Evolutionary conservation across 75 land plant genomes (phyloP).

Genomic region (Azolla pinnata): DNA sequence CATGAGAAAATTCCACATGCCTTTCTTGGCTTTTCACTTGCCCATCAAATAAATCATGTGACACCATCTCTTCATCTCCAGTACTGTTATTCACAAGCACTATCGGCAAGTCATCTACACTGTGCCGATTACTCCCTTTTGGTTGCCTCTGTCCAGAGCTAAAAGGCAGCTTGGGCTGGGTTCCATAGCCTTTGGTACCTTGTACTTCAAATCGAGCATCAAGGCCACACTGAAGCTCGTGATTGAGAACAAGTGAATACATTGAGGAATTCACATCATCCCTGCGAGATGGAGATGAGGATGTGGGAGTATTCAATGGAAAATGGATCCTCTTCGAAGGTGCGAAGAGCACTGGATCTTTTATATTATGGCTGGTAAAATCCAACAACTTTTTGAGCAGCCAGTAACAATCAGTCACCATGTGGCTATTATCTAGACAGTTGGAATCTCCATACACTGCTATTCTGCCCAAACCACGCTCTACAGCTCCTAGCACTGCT

Average conservation of each 20-base stretch:
- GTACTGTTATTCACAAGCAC: background rate
- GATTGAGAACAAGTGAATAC: conserved; percentile 67
- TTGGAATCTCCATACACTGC: conserved; percentile 97
- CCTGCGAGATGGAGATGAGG: conserved; percentile 58
- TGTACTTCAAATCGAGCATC: conserved; percentile 84
- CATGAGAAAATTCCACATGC: background rate
- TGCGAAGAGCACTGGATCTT: conserved; percentile 79
- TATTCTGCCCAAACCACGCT: conserved; percentile 56
- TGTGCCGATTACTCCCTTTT: conserved; percentile 7
- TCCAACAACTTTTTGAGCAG: conserved; percentile 72
- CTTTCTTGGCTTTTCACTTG: background rate
- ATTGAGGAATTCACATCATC: conserved; percentile 76
- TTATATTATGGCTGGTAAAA: conserved; percentile 47
- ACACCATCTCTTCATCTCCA: background rate
- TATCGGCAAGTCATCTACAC: background rate
- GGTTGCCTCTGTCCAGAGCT: conserved; percentile 14
- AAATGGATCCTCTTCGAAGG: conserved; percentile 32
- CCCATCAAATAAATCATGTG: background rate
- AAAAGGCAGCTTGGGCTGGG: conserved; percentile 26
- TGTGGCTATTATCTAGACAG: conserved; percentile 95
- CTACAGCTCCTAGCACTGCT: conserved; percentile 73
- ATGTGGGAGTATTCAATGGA: conserved; percentile 37
- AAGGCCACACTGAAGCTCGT: conserved; percentile 56
- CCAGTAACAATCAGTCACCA: conserved; percentile 97
- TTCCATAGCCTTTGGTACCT: conserved; percentile 58